A percentile compares a stretch with the other conserved stretches of the same genome.
Evolutionary conservation across 768 basidiomycete genomes (phyloP).

Genomic region (Brasilioporus rufonigricans): DNA sequence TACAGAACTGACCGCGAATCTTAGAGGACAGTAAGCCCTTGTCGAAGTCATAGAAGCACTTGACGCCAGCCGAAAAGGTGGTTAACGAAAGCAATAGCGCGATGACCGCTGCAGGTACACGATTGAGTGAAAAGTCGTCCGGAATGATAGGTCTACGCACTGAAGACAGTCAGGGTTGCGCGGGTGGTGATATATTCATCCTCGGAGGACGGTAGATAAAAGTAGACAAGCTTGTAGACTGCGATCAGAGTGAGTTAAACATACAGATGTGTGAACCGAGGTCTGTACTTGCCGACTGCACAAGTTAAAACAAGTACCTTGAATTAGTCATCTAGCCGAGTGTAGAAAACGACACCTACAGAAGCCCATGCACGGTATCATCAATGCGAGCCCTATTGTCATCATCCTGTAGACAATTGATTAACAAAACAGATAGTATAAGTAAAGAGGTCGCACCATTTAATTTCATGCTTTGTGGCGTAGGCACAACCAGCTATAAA

Average conservation of each 20-base stretch:
- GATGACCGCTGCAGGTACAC: conserved; percentile 52
- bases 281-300: conserved; percentile 28
- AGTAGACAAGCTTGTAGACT: conserved; percentile 84
- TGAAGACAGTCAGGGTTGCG: conserved; percentile 77
- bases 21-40: conserved; percentile 72
- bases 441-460: conserved; percentile 47
- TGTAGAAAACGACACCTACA: conserved; percentile 46
- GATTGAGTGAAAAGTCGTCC: neutral
- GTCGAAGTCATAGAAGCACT: conserved; percentile 81
- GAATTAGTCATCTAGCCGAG: neutral
- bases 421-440: neutral
- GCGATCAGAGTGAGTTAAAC: neutral
- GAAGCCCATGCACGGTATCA: conserved; percentile 74
- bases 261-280: neutral
- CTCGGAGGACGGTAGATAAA: conserved; percentile 62
- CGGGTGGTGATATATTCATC: conserved; percentile 65
- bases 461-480: conserved; percentile 79
- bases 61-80: conserved; percentile 75
- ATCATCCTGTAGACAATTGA: conserved; percentile 48
- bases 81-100: conserved; percentile 70
- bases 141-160: conserved; percentile 40
- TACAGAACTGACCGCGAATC: conserved; percentile 61
- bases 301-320: neutral
- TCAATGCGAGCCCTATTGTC: conserved; percentile 63
- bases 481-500: conserved; percentile 63